Conservation (phyloP, 2,329 filamentous ascomycete species). For the Sporothrix pseudoabietina region DNA sequence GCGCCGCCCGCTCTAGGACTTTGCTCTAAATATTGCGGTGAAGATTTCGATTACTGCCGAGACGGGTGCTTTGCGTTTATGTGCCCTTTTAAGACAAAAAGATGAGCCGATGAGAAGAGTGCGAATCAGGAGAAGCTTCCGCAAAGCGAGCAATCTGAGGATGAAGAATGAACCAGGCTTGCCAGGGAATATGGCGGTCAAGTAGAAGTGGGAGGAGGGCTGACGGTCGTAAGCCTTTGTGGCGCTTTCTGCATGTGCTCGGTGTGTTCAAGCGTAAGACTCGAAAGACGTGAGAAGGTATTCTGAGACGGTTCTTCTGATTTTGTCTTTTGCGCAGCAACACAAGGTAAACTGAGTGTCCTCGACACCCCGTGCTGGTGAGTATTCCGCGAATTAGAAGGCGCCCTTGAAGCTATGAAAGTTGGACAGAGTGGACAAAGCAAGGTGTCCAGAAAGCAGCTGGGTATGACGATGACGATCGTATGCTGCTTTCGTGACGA, state of each 20-base stretch:
- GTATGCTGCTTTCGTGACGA: neutral
- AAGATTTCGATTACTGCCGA: neutral
- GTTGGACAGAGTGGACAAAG: neutral
- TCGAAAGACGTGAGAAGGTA: neutral
- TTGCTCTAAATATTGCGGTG: neutral
- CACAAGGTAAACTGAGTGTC: neutral
- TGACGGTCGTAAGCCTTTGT: neutral
- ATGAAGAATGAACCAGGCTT: neutral
- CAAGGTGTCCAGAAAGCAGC: neutral
- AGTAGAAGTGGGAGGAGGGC: conserved; percentile 10
- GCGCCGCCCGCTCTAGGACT: neutral
- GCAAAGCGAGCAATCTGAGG: no score
- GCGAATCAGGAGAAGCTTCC: no score
- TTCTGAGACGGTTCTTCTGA: neutral
- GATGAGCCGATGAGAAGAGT: neutral
- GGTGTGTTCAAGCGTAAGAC: neutral
- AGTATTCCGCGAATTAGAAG: neutral
- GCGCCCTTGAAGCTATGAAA: neutral
- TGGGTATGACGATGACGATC: conserved; percentile 1
- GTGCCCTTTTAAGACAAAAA: neutral
- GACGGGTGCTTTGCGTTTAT: neutral
- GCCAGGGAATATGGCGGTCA: conserved; percentile 7
- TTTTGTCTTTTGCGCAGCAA: neutral
- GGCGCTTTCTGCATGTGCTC: neutral
- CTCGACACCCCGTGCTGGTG: neutral